Evolutionary conservation across 192 early-diverging fungal genomes (phyloP).

Genomic region (Chytriomyces sp.): DNA sequence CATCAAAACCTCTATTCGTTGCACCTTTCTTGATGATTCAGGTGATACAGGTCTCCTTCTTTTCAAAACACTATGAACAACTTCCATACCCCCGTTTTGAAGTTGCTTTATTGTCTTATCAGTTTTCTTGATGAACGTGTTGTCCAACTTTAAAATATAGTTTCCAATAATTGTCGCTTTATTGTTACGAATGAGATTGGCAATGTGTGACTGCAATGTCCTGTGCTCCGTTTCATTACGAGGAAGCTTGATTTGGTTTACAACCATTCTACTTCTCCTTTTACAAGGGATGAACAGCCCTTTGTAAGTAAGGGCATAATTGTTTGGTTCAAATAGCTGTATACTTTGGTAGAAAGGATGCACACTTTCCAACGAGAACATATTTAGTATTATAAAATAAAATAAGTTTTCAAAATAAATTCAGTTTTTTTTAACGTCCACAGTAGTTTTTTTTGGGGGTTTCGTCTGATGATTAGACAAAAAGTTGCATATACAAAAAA

Average conservation of each 20-base stretch:
- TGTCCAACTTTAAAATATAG: conserved; percentile 6
- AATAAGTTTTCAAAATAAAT: neutral
- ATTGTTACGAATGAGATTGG: neutral
- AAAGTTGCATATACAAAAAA: no score
- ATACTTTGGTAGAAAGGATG: neutral
- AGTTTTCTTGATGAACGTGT: conserved; percentile 18
- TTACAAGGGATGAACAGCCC: neutral
- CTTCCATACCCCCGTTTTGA: neutral
- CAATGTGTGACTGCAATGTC: neutral
- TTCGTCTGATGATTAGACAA: no score
- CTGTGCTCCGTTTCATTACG: neutral
- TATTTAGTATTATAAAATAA: neutral
- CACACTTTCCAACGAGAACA: neutral
- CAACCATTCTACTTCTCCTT: neutral
- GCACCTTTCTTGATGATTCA: neutral
- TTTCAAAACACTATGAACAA: conserved; percentile 1
- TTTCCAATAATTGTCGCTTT: neutral
- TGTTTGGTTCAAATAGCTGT: neutral
- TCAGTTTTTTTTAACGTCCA: neutral
- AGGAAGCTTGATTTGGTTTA: conserved; percentile 16
- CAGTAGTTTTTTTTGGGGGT: no score
- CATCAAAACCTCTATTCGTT: neutral
- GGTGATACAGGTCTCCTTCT: neutral
- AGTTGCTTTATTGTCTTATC: neutral
- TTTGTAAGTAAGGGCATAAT: neutral